phyloP scores from a whole-genome alignment of 2,329 filamentous ascomycete species.

The Apiospora pterosperma region DNA sequence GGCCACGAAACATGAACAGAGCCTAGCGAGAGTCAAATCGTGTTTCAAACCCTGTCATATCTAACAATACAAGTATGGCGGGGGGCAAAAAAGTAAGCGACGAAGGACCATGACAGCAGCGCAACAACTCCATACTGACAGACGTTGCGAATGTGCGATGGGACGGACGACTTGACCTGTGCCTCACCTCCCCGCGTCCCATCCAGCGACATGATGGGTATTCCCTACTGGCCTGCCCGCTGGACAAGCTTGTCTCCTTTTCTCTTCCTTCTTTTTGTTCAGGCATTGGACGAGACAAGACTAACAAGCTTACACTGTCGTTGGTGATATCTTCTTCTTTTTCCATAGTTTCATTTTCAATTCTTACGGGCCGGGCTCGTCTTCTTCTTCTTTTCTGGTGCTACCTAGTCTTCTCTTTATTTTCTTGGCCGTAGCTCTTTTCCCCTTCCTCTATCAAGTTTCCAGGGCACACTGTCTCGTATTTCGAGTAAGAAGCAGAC shows the following conservation, averaged over 20 bases:
- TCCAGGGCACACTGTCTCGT: too few species aligned
- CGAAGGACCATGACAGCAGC: not conserved
- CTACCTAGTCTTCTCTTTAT: not conserved
- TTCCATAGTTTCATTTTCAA: not conserved
- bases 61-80: not conserved
- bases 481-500: conserved; percentile 6
- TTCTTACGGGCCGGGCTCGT: not conserved
- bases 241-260: not conserved
- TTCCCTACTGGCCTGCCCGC: not conserved
- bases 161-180: not conserved
- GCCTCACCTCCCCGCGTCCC: not conserved
- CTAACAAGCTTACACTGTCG: not conserved
- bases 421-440: too few species aligned
- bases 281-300: not conserved
- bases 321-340: not conserved
- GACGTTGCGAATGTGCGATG: not conserved
- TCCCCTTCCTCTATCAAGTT: not conserved
- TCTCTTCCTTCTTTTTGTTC: not conserved
- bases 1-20: not conserved
- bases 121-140: not conserved
- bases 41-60: not conserved
- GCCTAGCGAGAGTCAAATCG: not conserved
- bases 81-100: not conserved
- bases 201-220: not conserved
- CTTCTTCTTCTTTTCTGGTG: not conserved